Conservation (phyloP, 2,329 filamentous ascomycete genomes). For the Aspergillus viridinutans region DNA sequence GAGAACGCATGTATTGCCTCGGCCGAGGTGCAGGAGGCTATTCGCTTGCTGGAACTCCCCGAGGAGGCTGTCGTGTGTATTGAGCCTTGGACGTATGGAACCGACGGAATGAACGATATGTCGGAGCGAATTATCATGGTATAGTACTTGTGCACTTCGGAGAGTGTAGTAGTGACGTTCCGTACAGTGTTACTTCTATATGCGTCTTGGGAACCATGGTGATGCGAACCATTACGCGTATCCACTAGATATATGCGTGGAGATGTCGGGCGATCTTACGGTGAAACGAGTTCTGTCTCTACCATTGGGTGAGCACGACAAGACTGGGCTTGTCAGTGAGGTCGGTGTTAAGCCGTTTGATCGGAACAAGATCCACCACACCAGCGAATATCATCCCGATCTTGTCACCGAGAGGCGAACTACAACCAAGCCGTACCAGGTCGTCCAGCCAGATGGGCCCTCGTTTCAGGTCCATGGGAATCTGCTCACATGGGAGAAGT, state of each 20-base stretch:
- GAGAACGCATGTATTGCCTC: constrained; percentile 48
- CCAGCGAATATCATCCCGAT: constrained; percentile 34
- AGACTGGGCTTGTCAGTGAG: constrained; percentile 1
- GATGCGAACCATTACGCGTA: constrained; percentile 58
- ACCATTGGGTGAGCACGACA: constrained; percentile 34
- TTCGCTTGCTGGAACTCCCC: constrained; percentile 41
- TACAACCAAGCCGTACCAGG: constrained; percentile 35
- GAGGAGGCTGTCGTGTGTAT: constrained; percentile 43
- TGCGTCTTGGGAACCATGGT: constrained; percentile 37
- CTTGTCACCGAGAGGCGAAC: constrained; percentile 26
- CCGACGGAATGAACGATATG: constrained; percentile 49
- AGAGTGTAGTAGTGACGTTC: not conserved
- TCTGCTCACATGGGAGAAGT: constrained; percentile 41
- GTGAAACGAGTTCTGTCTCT: constrained; percentile 51
- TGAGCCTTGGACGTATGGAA: constrained; percentile 54
- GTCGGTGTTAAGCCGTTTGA: constrained; percentile 35
- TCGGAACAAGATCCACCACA: constrained; percentile 23
- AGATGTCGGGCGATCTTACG: constrained; percentile 48
- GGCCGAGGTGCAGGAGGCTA: constrained; percentile 39
- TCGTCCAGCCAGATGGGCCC: constrained; percentile 34
- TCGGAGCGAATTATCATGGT: constrained; percentile 48
- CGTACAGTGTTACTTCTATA: constrained; percentile 33
- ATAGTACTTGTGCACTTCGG: not conserved
- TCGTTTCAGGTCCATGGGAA: constrained; percentile 31
- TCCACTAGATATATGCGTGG: constrained; percentile 51